These are phyloP conservation scores for Allodekkera sacchari DNA, from an alignment of 805 yeast genomes.

Conservation along the genomic window DNA sequence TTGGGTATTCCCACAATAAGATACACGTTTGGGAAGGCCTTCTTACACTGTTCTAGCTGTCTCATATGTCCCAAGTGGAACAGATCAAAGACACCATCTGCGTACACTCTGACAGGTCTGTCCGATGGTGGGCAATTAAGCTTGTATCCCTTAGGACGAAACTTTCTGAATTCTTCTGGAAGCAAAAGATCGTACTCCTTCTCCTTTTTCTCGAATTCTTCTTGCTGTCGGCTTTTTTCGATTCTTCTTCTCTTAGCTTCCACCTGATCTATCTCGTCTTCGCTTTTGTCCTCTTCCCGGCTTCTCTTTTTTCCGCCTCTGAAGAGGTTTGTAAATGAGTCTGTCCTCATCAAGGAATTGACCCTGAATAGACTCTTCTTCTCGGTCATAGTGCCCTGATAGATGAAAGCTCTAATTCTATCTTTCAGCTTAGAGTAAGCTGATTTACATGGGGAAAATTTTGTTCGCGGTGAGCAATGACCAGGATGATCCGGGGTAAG, in stretches of 20 bases:
- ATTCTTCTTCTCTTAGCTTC: conserved; percentile 13
- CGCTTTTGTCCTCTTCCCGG: conserved; percentile 8
- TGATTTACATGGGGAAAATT: too few species aligned
- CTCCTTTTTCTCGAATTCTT: conserved; percentile 35
- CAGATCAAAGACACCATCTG: conserved; percentile 96
- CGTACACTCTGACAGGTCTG: conserved; percentile 88
- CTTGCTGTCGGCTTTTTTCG: conserved; percentile 19
- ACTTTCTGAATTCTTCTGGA: conserved; percentile 65
- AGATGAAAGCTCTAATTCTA: too few species aligned
- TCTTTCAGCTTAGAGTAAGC: too few species aligned
- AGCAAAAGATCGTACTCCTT: conserved; percentile 51
- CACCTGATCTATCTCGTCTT: conserved; percentile 5
- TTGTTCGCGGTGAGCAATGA: too few species aligned
- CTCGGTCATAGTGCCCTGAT: too few species aligned
- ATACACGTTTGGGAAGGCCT: conserved; percentile 75
- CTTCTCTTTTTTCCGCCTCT: conserved; percentile 5
- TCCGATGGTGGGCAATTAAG: conserved; percentile 79
- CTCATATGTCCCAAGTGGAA: conserved; percentile 98
- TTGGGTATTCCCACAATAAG: conserved; percentile 89
- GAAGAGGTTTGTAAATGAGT: too few species aligned
- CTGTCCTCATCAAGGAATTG: too few species aligned
- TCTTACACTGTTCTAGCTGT: conserved; percentile 94
- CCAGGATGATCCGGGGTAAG: too few species aligned
- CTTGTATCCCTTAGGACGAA: conserved; percentile 69
- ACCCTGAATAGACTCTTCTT: too few species aligned